phyloP scores from a whole-genome alignment of 805 yeast species.

The Pichia insulana region DNA sequence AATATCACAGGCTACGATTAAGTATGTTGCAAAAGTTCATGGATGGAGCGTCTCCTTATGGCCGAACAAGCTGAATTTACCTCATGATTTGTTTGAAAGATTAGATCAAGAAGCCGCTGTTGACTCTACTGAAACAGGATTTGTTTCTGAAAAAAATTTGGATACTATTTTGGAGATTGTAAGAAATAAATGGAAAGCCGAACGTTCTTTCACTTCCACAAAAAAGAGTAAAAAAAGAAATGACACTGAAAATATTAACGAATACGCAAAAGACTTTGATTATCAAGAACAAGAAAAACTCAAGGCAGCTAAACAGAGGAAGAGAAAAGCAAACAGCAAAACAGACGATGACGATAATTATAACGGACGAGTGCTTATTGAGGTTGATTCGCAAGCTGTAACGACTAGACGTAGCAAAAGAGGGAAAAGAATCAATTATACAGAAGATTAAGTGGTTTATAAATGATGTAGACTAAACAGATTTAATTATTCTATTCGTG shows the following conservation, averaged over 20 bases:
- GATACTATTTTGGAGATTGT: constrained; percentile 4
- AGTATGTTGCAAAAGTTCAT: constrained; percentile 46
- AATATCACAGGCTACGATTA: constrained; percentile 56
- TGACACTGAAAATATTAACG: neutral
- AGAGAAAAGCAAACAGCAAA: neutral
- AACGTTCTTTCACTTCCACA: neutral
- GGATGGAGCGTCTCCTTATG: constrained; percentile 70
- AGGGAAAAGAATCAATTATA: constrained; percentile 6
- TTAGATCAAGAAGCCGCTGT: constrained; percentile 26
- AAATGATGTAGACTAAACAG: neutral
- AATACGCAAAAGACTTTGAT: neutral
- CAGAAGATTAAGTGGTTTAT: constrained; percentile 2
- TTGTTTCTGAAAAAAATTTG: constrained; percentile 35
- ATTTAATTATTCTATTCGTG: constrained; percentile 45
- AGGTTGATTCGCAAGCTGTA: neutral
- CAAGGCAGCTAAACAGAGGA: neutral
- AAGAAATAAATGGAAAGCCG: constrained; percentile 10
- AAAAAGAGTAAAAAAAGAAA: neutral
- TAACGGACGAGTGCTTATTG: neutral
- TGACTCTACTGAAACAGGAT: constrained; percentile 52
- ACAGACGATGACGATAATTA: neutral
- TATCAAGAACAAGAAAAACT: no score
- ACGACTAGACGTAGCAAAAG: neutral
- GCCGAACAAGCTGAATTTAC: constrained; percentile 69
- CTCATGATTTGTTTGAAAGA: constrained; percentile 62